phyloP scores from a whole-genome alignment of 129 eudicot species.

The Apium graveolens region DNA sequence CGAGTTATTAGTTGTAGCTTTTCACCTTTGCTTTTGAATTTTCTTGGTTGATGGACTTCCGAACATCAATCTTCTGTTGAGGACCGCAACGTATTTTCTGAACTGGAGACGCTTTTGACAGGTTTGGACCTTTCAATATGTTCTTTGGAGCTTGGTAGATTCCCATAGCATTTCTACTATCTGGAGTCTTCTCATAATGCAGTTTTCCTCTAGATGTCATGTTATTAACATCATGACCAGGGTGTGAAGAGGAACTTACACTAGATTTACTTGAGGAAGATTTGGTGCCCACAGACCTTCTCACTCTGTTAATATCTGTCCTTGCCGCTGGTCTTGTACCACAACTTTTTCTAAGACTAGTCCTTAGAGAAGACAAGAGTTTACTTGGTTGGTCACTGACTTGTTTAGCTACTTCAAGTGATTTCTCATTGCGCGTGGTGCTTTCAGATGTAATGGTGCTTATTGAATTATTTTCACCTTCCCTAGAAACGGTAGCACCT shows the following conservation, averaged over 20 bases:
- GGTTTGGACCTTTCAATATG: slow-evolving; percentile 11
- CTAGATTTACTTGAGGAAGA: slow-evolving; percentile 51
- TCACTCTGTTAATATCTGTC: slow-evolving; percentile 26
- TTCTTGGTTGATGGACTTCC: slow-evolving; percentile 15
- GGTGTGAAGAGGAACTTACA: slow-evolving; percentile 39
- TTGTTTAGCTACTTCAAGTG: slow-evolving; percentile 24
- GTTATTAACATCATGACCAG: slow-evolving; percentile 18
- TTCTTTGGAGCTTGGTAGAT: slow-evolving; percentile 15
- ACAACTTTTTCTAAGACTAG: slow-evolving; percentile 42
- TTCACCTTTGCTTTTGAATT: slow-evolving; percentile 34
- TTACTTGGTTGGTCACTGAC: slow-evolving; percentile 24
- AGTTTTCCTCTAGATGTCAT: slow-evolving; percentile 10
- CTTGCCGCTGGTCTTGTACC: slow-evolving; percentile 55
- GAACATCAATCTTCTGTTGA: slow-evolving; percentile 3
- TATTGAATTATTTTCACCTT: slow-evolving; percentile 18
- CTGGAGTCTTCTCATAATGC: slow-evolving; percentile 22
- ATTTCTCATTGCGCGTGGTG: slow-evolving; percentile 20
- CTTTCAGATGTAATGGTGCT: slow-evolving; percentile 40
- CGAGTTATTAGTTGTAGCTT: not conserved
- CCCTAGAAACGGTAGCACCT: slow-evolving; percentile 18
- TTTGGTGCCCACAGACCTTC: slow-evolving; percentile 40
- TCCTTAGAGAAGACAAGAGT: slow-evolving; percentile 32
- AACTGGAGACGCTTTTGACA: slow-evolving; percentile 24
- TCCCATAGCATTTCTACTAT: slow-evolving; percentile 22
- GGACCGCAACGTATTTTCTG: slow-evolving; percentile 9